Evolutionary conservation across 495 filamentous ascomycete species (phyloP), one percentile per base, ranked within the genome.

Genomic region (Apiosordaria backusii): DNA sequence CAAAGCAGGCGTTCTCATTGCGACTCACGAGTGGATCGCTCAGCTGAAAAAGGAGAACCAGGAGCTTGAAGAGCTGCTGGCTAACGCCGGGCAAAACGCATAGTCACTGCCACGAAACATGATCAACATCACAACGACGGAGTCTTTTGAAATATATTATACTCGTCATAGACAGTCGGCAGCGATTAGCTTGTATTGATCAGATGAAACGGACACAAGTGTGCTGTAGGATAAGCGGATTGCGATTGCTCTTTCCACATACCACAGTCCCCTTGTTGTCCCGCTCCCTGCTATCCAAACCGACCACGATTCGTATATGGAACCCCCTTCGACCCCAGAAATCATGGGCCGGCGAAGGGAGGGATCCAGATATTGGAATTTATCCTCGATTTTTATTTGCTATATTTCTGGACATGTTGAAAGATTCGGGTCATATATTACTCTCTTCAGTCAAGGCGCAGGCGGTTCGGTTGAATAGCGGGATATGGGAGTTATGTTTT

Each of bases 1-100:
- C 77, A 95, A 94, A 77, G 91, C 89, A 68, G 85, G 84, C n/a
- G 86, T 89, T 75, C 81, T 96, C 50, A 84, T 84, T 16, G 85
- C 89, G 70, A 83, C 89, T 5, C 89, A 86, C 19, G 86, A 89
- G 65, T 94, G 87, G 82, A 76, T 97, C n/a, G 85, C 91, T 58
- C 83, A 87, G 22, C 71, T 93, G n/a, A 68, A 90, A 50, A 78
- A 79, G 53, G 90, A 87, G 2, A 95, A 95, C 74, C 77, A 86
- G 23, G 72, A 77, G 9, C 71, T 89, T 59, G 71, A 76, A 65
- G 67, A 67, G 19, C 76, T 84, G 71, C 65, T 89, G 63, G 50
- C 29, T n/a, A 25, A 62, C 22, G 27, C 6, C n/a, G 22, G 52
- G 16, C 9, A 45, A 13, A 45, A 45, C 9, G 13, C 35, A 7